Base-by-base conservation (phyloP, 495 filamentous ascomycete genomes). In the Melanomma pulvis-pyrius region DNA sequence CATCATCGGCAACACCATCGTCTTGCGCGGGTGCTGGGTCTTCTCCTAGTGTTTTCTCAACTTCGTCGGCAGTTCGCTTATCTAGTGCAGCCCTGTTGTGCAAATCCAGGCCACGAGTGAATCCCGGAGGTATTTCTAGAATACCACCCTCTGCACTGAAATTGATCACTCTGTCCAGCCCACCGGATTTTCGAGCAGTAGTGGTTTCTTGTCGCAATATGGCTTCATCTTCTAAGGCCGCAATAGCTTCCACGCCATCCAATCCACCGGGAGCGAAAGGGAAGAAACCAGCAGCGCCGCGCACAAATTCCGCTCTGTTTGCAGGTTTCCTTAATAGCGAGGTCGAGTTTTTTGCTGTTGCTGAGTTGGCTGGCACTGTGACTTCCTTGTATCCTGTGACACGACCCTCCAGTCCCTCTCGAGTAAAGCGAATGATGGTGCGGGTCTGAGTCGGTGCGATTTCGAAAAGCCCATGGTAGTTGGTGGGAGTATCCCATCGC, bases 351-450 rank as follows among this genome's bases (percentile, higher is more conserved):
- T 98, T 98, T 4, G 94, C 94, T 19, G 90, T 98, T 1, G 91
- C 92, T 61, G 90, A 93, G 62, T 84, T 88, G 24, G 93, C 92
- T 17, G 93, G 93, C 25, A 98, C 86, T 0, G 94, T 97, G 53
- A 98, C 90, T 77, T 98, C 93, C 73, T 87, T 90, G 75, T 98
- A 98, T 25, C 93, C 94, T 19, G 91, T 96, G 15, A 98, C 92
- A 30, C 90, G 84, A 21, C 94, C 94, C 79, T 98, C 93, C 26
- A 98, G 84, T 17, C 94, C 96, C 75, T 97, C 92, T 57, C 96
- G 85, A 46, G 86, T 87, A 76, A 98, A 98, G 51, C 94, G 89
- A 58, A 90, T 94, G 68, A 97, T 87, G 17, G 92, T 97, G 57
- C 94, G 88, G 2, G 92, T 90, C 78, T 98, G 96, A 0, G 92